Evolutionary conservation across 495 filamentous ascomycete species (phyloP).

Genomic region (Penicillium simplicissimum): DNA sequence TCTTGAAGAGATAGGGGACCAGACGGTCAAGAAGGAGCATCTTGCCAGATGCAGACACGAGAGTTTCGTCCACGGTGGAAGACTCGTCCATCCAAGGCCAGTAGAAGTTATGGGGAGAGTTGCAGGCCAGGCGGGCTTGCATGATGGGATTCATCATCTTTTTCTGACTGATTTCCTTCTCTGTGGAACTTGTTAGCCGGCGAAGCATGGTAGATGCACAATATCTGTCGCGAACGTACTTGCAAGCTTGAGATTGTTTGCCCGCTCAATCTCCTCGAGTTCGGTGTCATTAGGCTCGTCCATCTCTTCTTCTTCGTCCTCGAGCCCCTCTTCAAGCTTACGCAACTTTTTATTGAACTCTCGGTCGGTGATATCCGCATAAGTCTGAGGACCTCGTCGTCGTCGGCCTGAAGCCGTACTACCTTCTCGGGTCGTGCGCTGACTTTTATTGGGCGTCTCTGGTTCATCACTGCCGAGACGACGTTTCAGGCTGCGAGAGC

Average conservation of each 20-base stretch:
- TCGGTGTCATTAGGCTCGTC: slow-evolving; percentile 51
- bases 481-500: slow-evolving; percentile 54
- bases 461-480: slow-evolving; percentile 45
- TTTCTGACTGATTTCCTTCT: slow-evolving; percentile 82
- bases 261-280: slow-evolving; percentile 65
- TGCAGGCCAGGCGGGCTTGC: slow-evolving; percentile 90
- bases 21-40: slow-evolving; percentile 92
- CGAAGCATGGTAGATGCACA: neutral
- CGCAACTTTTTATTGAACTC: slow-evolving; percentile 72
- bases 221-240: slow-evolving; percentile 52
- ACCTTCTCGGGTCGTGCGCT: slow-evolving; percentile 68
- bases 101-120: slow-evolving; percentile 95
- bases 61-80: slow-evolving; percentile 64
- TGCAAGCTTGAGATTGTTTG: slow-evolving; percentile 74
- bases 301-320: slow-evolving; percentile 58
- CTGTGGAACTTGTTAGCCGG: slow-evolving; percentile 36
- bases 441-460: slow-evolving; percentile 61
- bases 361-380: slow-evolving; percentile 74
- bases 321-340: slow-evolving; percentile 52
- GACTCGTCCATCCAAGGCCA: slow-evolving; percentile 73
- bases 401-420: slow-evolving; percentile 50
- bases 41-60: slow-evolving; percentile 87
- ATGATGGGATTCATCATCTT: slow-evolving; percentile 94
- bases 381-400: slow-evolving; percentile 56
- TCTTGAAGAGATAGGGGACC: slow-evolving; percentile 70